Base-by-base conservation (phyloP, 2,329 filamentous ascomycete species). In the Microdochium paspali region DNA sequence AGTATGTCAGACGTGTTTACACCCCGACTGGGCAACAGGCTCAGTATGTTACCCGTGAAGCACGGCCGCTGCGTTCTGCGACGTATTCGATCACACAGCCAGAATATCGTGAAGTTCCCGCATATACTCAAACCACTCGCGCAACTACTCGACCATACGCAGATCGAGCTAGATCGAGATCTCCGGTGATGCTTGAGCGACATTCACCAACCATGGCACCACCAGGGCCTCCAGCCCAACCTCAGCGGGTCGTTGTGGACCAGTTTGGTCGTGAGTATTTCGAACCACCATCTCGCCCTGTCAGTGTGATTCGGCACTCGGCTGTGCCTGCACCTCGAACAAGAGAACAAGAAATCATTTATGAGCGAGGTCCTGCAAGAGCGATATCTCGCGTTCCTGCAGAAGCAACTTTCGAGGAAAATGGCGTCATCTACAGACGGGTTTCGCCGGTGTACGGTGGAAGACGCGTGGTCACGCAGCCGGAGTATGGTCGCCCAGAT, bases 181-280 rank as follows among this genome's bases (percentile, higher is more conserved):
- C 74, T 15, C 72, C 73, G 7, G 53, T 70, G 30, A 59, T 70
- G 56, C 59, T 67, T 52, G 67, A 74, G 51, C 60, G 67, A 53
- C 60, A 68, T 54, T 60, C 71, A 15, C 68, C 74, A 26, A 68
- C 71, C n/a, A 73, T 79, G 67, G 67, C 67, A 2, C 71, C 71
- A 44, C 71, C 71, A 56, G 63, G 71, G 50, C 71, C 45, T 10
- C 35, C 35, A 7, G 72, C 77, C 6, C 74, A 77, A 18, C 69
- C 77, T 43, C 71, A 82, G 47, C 80, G 84, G 51, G 84, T 95
- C 52, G 74, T 95, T 28, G 73, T 94, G 47, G 90, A 96, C 65
- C 81, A 87, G 51, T 87, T 83, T 64, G 90, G 90, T 35, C 87
- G 87, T 61, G 82, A 88, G 61, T 96, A 90, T 66, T 63, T 76